A percentile compares a stretch with the other conserved stretches of the same genome.
These are phyloP conservation scores for Colletotrichum endophyticum DNA, from an alignment of 2,329 filamentous ascomycete genomes.

Conservation along the genomic window DNA sequence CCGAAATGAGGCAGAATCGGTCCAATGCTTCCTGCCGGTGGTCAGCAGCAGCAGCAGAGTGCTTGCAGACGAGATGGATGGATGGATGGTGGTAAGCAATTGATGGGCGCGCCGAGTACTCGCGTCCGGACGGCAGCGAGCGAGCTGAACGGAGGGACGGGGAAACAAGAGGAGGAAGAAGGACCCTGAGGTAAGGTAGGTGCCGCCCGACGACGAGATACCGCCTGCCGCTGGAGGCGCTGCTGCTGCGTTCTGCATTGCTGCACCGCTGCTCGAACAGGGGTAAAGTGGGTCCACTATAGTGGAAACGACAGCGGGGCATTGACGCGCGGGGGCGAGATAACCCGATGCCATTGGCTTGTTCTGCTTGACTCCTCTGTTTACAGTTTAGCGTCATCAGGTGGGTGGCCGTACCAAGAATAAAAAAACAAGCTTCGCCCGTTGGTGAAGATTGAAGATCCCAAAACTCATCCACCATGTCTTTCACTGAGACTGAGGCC, in stretches of 20 bases:
- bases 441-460: not conserved
- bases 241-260: not conserved
- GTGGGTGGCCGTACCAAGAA: not conserved
- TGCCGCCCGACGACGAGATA: constrained; percentile 10
- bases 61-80: not conserved
- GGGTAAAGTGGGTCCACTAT: constrained; percentile 3
- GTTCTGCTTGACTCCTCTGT: not conserved
- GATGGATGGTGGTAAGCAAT: not conserved
- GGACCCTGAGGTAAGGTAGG: constrained; percentile 9
- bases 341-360: not conserved
- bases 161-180: not conserved
- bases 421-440: not conserved
- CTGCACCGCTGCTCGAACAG: not conserved
- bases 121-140: not conserved
- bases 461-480: not conserved
- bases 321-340: constrained; percentile 5
- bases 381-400: not conserved
- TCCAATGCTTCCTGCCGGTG: not conserved
- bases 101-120: not conserved
- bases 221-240: not conserved
- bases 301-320: constrained; percentile 6
- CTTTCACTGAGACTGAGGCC: not conserved
- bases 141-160: not conserved
- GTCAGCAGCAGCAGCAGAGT: not conserved
- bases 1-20: not conserved